phyloP scores from a whole-genome alignment of 768 basidiomycete genomes.

The Suillus sp. region DNA sequence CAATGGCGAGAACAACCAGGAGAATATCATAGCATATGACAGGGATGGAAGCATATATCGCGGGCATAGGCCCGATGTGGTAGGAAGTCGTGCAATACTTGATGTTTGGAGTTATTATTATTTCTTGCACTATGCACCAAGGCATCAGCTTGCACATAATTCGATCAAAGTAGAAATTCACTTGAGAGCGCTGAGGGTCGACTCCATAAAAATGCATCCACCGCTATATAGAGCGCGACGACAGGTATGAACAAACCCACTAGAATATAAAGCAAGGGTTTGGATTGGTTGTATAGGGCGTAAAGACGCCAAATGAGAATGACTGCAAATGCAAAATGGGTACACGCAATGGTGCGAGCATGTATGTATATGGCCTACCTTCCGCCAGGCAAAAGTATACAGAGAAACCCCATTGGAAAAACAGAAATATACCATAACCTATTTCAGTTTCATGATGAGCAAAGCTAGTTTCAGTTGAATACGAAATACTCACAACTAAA shows the following conservation, averaged over 20 bases:
- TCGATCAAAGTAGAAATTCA: neutral
- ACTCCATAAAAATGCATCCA: neutral
- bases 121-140: neutral
- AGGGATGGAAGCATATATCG: neutral
- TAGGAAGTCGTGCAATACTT: neutral
- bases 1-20: neutral
- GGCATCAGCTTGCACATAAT: neutral
- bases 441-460: neutral
- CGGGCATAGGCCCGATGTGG: neutral
- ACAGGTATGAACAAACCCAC: neutral
- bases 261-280: neutral
- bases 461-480: no score
- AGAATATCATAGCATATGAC: neutral
- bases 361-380: neutral
- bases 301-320: constrained; percentile 8
- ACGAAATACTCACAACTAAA: neutral
- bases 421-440: neutral
- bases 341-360: neutral
- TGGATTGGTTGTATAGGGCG: constrained; percentile 1
- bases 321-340: neutral
- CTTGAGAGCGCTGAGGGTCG: neutral
- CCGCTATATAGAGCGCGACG: neutral
- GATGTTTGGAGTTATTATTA: neutral
- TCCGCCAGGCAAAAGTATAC: neutral
- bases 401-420: neutral